Conservation (phyloP, 1,139 yeast genomes). For the Kodamaea derodonti region DNA sequence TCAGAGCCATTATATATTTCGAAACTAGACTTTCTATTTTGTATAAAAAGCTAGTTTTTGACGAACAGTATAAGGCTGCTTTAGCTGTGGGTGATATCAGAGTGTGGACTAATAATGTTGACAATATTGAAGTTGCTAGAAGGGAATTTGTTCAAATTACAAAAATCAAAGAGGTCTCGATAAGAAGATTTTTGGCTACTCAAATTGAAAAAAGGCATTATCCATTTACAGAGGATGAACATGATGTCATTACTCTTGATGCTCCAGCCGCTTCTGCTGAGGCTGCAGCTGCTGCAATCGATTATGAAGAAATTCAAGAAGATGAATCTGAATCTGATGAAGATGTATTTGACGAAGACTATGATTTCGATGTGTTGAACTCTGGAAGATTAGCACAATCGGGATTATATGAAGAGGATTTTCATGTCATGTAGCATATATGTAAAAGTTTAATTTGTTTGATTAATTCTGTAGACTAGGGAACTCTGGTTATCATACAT, state of each 20-base stretch:
- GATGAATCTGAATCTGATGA: constrained; percentile 4
- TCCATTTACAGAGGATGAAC: constrained; percentile 14
- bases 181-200: constrained; percentile 25
- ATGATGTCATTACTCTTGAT: neutral
- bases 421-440: neutral
- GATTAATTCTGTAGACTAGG: too few species aligned
- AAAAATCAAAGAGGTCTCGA: constrained; percentile 25
- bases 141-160: constrained; percentile 22
- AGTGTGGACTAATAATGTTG: constrained; percentile 26
- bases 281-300: neutral
- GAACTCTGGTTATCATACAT: too few species aligned
- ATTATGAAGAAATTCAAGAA: neutral
- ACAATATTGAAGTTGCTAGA: constrained; percentile 24
- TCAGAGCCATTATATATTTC: constrained; percentile 31
- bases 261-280: neutral
- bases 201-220: constrained; percentile 26
- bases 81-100: constrained; percentile 32
- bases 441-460: too few species aligned
- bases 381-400: constrained; percentile 2
- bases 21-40: constrained; percentile 21
- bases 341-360: constrained; percentile 5
- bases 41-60: constrained; percentile 29
- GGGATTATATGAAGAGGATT: constrained; percentile 6
- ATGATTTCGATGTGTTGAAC: constrained; percentile 5
- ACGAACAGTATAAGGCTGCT: constrained; percentile 17